These are phyloP conservation scores for Neocallimastix lanati DNA, from an alignment of 192 early-diverging fungal genomes.

Conservation along the genomic window DNA sequence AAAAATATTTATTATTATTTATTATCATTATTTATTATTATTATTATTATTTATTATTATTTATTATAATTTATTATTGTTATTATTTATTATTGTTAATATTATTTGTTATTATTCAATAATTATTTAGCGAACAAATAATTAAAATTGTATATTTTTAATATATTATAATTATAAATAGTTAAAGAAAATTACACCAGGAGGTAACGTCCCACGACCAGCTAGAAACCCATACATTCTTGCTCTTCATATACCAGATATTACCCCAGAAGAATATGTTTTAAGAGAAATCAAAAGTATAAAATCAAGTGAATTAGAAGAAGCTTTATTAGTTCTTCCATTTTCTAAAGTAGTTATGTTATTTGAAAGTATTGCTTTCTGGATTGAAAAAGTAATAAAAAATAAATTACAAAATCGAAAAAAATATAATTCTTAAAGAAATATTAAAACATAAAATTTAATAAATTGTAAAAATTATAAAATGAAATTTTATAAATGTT, in stretches of 20 bases:
- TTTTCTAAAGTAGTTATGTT: constrained; percentile 62
- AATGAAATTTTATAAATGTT: too few relatives aligned
- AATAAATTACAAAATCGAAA: too few relatives aligned
- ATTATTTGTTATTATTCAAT: too few relatives aligned
- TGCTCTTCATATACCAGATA: constrained; percentile 34
- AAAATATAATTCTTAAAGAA: too few relatives aligned
- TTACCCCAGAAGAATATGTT: constrained; percentile 61
- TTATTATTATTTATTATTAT: constrained; percentile 3
- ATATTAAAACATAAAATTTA: too few relatives aligned
- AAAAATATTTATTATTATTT: not conserved
- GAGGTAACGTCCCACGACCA: constrained; percentile 5
- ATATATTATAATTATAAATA: too few relatives aligned
- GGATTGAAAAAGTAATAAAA: constrained; percentile 51
- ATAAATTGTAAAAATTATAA: too few relatives aligned
- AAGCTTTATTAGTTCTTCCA: constrained; percentile 73
- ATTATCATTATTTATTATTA: not conserved
- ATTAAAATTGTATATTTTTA: too few relatives aligned
- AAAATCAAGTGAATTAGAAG: constrained; percentile 68
- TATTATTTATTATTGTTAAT: too few relatives aligned
- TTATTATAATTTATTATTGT: too few relatives aligned
- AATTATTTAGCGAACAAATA: too few relatives aligned
- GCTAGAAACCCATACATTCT: constrained; percentile 39
- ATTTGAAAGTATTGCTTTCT: constrained; percentile 55
- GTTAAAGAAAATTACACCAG: not conserved
- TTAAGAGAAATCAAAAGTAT: constrained; percentile 58